These are phyloP conservation scores for Verruconis gallopava DNA, from an alignment of 2,329 filamentous ascomycete genomes.

Conservation along the genomic window DNA sequence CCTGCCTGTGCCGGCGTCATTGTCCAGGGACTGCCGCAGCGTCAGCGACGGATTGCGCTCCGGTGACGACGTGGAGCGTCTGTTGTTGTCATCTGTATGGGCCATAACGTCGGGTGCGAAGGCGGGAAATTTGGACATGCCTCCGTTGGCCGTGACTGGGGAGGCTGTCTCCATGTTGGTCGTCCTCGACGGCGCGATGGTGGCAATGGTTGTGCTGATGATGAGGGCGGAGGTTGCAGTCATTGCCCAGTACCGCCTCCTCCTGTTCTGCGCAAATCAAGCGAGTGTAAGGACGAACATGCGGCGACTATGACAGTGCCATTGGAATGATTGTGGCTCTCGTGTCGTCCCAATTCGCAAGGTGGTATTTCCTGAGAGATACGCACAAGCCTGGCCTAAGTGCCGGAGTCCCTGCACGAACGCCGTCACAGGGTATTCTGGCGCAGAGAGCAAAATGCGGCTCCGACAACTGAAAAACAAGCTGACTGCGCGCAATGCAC, in stretches of 20 bases:
- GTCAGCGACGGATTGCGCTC: neutral
- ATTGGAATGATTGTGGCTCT: neutral
- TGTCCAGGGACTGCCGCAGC: neutral
- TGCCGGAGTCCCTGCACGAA: too few relatives aligned
- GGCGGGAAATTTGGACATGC: conserved; percentile 9
- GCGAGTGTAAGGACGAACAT: too few relatives aligned
- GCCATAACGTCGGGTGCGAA: conserved; percentile 7
- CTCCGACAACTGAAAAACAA: too few relatives aligned
- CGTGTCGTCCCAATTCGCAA: too few relatives aligned
- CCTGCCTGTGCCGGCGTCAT: neutral
- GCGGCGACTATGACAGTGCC: neutral
- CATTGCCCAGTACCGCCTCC: too few relatives aligned
- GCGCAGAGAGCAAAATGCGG: too few relatives aligned
- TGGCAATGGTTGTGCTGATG: neutral
- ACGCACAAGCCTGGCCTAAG: too few relatives aligned
- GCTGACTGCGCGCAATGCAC: too few relatives aligned
- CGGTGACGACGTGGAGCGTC: conserved; percentile 4
- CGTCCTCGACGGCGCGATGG: too few relatives aligned
- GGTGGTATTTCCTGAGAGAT: too few relatives aligned
- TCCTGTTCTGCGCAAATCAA: too few relatives aligned
- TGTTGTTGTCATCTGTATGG: neutral
- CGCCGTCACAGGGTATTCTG: too few relatives aligned
- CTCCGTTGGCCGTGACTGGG: conserved; percentile 16
- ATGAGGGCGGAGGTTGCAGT: neutral
- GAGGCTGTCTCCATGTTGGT: conserved; percentile 15